Percentiles rank a stretch among this genome's conserved stretches.
Conservation (phyloP, 1,139 yeast species). For the Arxiozyma slooffiae region DNA sequence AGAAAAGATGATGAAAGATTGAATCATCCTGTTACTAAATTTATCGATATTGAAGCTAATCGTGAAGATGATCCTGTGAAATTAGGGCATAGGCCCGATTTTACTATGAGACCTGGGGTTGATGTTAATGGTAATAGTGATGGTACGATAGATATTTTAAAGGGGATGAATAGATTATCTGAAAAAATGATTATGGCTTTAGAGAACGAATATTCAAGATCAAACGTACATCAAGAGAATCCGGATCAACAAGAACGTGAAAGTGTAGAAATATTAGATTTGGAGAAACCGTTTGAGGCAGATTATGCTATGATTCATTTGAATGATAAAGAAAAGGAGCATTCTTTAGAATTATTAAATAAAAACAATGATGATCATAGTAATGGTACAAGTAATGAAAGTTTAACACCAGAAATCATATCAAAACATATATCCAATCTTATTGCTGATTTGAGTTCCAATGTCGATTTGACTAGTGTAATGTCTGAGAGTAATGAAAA, state of each 20-base stretch:
- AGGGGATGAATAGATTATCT: slow-evolving; percentile 82
- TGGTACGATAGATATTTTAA: slow-evolving; percentile 51
- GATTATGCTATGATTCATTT: slow-evolving; percentile 53
- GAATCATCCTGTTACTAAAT: slow-evolving; percentile 42
- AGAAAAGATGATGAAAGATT: slow-evolving; percentile 33
- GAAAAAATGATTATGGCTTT: slow-evolving; percentile 65
- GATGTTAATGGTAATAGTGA: slow-evolving; percentile 38
- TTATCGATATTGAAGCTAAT: slow-evolving; percentile 71
- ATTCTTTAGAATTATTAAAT: slow-evolving; percentile 24
- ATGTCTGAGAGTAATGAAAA: slow-evolving; percentile 17
- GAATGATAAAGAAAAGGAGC: slow-evolving; percentile 20
- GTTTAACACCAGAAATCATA: slow-evolving; percentile 2
- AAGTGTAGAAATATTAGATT: slow-evolving; percentile 53
- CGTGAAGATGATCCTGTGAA: slow-evolving; percentile 69
- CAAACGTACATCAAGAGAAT: slow-evolving; percentile 27
- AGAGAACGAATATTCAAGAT: slow-evolving; percentile 34
- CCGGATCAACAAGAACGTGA: slow-evolving; percentile 32
- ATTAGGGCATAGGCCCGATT: slow-evolving; percentile 74
- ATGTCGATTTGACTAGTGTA: slow-evolving; percentile 24
- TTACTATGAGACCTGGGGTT: slow-evolving; percentile 70
- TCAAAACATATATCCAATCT: slow-evolving; percentile 35
- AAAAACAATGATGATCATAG: slow-evolving; percentile 7
- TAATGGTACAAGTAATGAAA: slow-evolving; percentile 26
- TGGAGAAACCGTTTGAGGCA: slow-evolving; percentile 28
- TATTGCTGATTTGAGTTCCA: slow-evolving; percentile 13